Base-by-base conservation (phyloP, 768 basidiomycete species). In the Leccinum incarnatum region DNA sequence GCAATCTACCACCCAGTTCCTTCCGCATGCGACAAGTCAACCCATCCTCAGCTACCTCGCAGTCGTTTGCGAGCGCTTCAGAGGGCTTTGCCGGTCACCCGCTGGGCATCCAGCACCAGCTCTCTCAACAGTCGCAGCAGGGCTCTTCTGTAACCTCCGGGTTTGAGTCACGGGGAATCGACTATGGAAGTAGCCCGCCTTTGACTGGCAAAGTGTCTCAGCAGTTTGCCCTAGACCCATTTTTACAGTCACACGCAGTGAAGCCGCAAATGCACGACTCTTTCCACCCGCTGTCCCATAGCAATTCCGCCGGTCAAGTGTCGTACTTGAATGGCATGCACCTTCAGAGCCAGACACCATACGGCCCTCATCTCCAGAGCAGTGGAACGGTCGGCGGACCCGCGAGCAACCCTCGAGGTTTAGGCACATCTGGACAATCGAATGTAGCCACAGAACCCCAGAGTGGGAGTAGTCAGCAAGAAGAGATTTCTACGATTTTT, bases 401-500 rank as follows among this genome's bases (percentile, higher is more conserved):
- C 1, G 63, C 67, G 27, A 62, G 67, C 15, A 52, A 58, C 53
- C 52, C 58, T 29, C 67, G 68, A 52, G 75, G 72, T 46, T 53
- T 77, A 15, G 65, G 67, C 25, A 62, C 71, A 55, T 67, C 68
- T 27, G 62, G 65, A 52, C 74, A 73, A 62, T 52, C 69, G 55
- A 78, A 65, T 64, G 40, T 47, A 5, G 21, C 40, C 19, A 34
- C 51, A 4, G 72, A 73, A 40, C 45, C 65, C 0, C 72, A 70
- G 29, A 50, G 55, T 36, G 71, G 67, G 11, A 59, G 53, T 48
- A 66, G 65, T 48, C 69, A 76, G 40, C 84, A 85, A 58, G 95
- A 97, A 72, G 94, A 96, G 67, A 97, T 97, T 50, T 95, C 91
- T 11, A 97, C 95, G 5, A 95, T 97, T 62, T 99, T 99, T 62